Base-by-base conservation (phyloP, 768 basidiomycete species). In the Leccinum olivaceopallidum region DNA sequence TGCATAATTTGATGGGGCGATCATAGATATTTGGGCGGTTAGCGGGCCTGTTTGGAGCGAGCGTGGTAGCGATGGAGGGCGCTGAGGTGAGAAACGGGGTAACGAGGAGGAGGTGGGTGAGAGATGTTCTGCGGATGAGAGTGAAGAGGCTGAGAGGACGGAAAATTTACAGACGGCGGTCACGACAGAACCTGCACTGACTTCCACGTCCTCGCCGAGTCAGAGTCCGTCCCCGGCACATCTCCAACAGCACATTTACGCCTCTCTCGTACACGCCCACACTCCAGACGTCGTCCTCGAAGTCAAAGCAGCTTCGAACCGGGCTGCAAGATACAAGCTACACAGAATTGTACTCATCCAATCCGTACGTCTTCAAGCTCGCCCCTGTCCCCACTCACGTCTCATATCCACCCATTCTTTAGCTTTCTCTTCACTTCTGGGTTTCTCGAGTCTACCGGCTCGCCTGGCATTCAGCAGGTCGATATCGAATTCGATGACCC, bases 341-440 rank as follows among this genome's bases (percentile, higher is more conserved):
- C 95, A 97, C 74, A 83, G 87, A 26, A 88, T 95, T 56, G 85
- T 96, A 44, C 85, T 96, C 60, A 92, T 93, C 52, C 95, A 95
- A 74, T 86, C 93, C 9, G 92, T 92, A 57, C 59, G 85, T 81
- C 42, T 44, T 44, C 42, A 9, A 9, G 32, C 26, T 18, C 34
- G 6, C 14, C 20, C n/a, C 47, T 58, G 6, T 22, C 28, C 32
- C 5, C 26, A 26, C 62, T 51, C 28, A 66, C 56, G 49, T 42
- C 48, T 30, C 24, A 67, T 55, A 52, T 42, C 61, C 55, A 37
- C 65, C 1, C 67, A 91, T 97, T 94, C 81, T 95, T 96, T 76
- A 81, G 85, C 53, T 87, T 91, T 34, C 82, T 97, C 22, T 97
- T 96, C 74, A 92, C 89, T 1, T 82, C 85, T 2, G 91, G 89